These are phyloP conservation scores for Inosperma sp. DNA, from an alignment of 768 basidiomycete species.

Conservation along the genomic window DNA sequence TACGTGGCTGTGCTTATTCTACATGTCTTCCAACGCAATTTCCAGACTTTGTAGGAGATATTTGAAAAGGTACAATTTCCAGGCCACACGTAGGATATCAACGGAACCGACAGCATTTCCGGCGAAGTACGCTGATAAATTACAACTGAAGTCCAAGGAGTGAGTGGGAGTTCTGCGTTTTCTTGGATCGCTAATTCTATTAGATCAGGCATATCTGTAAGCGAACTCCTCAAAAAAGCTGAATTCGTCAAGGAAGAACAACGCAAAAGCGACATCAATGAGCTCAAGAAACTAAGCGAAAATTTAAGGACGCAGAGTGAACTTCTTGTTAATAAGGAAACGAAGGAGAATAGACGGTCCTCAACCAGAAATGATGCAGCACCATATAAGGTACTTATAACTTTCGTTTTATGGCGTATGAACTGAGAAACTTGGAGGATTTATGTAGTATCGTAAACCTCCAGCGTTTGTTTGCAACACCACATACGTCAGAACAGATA, in stretches of 20 bases:
- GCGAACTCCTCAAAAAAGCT: conserved; percentile 26
- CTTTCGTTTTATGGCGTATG: neutral
- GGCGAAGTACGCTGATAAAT: conserved; percentile 65
- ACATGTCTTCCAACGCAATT: no score
- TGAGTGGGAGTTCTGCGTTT: conserved; percentile 22
- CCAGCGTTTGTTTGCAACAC: conserved; percentile 55
- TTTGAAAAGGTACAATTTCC: no score
- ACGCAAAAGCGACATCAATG: conserved; percentile 22
- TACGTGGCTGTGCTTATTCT: no score
- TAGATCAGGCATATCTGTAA: conserved; percentile 42
- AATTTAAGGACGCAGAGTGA: neutral
- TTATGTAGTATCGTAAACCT: conserved; percentile 79
- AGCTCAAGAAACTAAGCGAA: conserved; percentile 17
- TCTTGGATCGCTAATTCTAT: conserved; percentile 9
- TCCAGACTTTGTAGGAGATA: no score
- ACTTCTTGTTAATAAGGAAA: neutral
- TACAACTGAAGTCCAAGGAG: conserved; percentile 50
- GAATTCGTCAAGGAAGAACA: conserved; percentile 17
- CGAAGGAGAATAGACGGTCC: no score
- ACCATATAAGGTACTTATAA: conserved; percentile 16
- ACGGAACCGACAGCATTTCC: conserved; percentile 27
- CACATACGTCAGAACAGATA: conserved; percentile 71
- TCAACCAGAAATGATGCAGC: conserved; percentile 25
- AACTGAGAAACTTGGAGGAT: conserved; percentile 53
- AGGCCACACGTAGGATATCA: no score